A percentile compares a stretch with the other conserved stretches of the same genome.
These are phyloP conservation scores for Escallonia rubra DNA, from an alignment of 129 eudicot species.

Conservation along the genomic window DNA sequence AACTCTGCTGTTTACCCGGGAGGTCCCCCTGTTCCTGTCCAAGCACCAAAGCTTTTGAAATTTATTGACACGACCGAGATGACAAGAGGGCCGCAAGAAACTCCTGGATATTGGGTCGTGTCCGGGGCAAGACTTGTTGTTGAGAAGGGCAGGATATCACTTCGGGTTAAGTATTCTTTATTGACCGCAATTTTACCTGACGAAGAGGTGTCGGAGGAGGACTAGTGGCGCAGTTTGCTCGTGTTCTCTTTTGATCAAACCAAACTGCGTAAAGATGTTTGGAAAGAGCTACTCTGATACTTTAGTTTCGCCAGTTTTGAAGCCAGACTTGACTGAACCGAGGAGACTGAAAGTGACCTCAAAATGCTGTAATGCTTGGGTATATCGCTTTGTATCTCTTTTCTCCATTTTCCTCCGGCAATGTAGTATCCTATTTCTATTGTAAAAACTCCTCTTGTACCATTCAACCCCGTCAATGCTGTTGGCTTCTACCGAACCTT, in stretches of 20 bases:
- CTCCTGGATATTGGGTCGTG: slow-evolving; percentile 81
- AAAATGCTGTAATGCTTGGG: neutral
- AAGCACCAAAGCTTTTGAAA: slow-evolving; percentile 46
- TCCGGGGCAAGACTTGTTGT: slow-evolving; percentile 76
- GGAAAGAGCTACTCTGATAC: neutral
- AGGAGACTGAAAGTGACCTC: neutral
- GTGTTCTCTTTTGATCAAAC: neutral
- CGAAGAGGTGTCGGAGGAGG: slow-evolving; percentile 32
- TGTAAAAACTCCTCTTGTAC: no score
- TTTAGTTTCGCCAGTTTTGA: neutral
- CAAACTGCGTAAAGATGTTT: neutral
- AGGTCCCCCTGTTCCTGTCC: slow-evolving; percentile 59
- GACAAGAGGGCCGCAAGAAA: slow-evolving; percentile 61
- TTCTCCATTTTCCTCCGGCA: neutral
- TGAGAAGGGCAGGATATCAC: slow-evolving; percentile 56
- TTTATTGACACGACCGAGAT: slow-evolving; percentile 66
- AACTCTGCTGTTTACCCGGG: slow-evolving; percentile 65
- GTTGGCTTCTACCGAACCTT: no score
- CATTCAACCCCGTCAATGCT: no score
- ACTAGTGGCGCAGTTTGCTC: neutral
- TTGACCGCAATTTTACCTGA: slow-evolving; percentile 49
- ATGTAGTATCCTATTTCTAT: neutral
- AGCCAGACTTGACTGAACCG: neutral
- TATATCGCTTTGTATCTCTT: neutral
- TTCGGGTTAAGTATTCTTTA: slow-evolving; percentile 61